Base-by-base conservation (phyloP, 2,329 filamentous ascomycete genomes). In the Dothistroma septosporum region DNA sequence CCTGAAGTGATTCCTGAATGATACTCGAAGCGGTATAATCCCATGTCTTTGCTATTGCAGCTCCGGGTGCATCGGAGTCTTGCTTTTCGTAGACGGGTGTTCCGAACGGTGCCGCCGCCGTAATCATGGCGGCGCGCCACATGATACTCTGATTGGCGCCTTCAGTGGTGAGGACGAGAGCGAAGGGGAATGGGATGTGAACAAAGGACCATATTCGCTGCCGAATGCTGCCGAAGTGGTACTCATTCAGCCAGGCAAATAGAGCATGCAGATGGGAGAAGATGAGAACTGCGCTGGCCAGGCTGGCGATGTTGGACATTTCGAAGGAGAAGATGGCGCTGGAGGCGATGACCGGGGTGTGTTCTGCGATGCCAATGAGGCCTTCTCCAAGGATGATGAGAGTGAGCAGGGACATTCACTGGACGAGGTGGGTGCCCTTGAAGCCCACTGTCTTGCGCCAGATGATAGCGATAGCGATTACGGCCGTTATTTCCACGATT, bases 331-430 rank as follows among this genome's bases (percentile, higher is more conserved):
- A 63, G 48, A 62, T 53, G 50, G 57, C 66, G 31, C 53, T 55
- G 19, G 73, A 72, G 22, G 74, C 71, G 41, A 75, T 73, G 22
- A 68, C 66, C 33, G 69, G 70, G 49, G 73, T 70, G 32, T 69
- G 64, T 41, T 65, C 71, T 69, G 68, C 69, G 31, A 75, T 64
- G 24, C 71, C 73, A 46, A 75, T 76, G 55, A 75, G 70, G 53
- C 74, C 74, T 66, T 76, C 74, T 50, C 73, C 74, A 11, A 76
- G 67, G 55, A 76, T 72, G 65, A 76, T 76, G 37, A 76, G 68
- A 2, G 73, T 74, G 3, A 76, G 68, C 1, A 76, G 68, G 21
- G 67, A 69, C 73, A 75, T 74, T 3, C 66, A 68, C 61, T 76
- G 69, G 5, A 73, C 66, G 58, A 76, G 68, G 56, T 76, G 73